Evolutionary conservation across 192 early-diverging fungal species (phyloP), one percentile per base, ranked within the genome.

Genomic region (Cladochytrium replicatum): DNA sequence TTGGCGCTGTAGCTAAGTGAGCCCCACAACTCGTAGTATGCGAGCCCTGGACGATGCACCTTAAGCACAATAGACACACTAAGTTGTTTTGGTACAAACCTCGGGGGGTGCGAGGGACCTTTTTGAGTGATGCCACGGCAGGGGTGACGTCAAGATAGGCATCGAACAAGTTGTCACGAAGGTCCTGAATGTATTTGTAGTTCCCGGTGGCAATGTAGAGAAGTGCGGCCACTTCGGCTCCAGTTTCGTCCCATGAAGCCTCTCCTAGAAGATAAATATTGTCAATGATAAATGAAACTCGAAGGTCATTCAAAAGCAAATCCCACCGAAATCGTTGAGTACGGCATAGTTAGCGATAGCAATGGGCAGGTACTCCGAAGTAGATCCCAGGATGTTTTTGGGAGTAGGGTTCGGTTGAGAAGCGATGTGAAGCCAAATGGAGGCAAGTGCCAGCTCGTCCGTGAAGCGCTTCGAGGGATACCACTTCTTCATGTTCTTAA

Each of bases 1-100:
- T 75, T 75, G 26, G 61, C 61, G 6, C 67, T 54, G 43, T 75
- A 75, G 6, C 60, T 47, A n/a, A 75, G 58, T 3, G 67, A 67
- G n/a, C 73, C 73, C 73, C 73, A 75, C 23, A 57, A 44, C 6
- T 65, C 51, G 29, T 53, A 42, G 44, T 58, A 72, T n/a, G 55
- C 68, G 6, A 75, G 54, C n/a, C n/a, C n/a, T n/a, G n/a, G n/a
- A n/a, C n/a, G n/a, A n/a, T n/a, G n/a, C n/a, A n/a, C n/a, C n/a
- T n/a, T n/a, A n/a, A n/a, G n/a, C n/a, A n/a, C n/a, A n/a, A n/a
- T n/a, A n/a, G n/a, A n/a, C n/a, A n/a, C n/a, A n/a, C n/a, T n/a
- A n/a, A n/a, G n/a, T n/a, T n/a, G n/a, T n/a, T n/a, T n/a, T n/a
- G n/a, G n/a, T n/a, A n/a, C n/a, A n/a, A n/a, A 13, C 72, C 73